Evolutionary conservation across 1,139 yeast genomes (phyloP).

Genomic region (Hanseniaspora uvarum): DNA sequence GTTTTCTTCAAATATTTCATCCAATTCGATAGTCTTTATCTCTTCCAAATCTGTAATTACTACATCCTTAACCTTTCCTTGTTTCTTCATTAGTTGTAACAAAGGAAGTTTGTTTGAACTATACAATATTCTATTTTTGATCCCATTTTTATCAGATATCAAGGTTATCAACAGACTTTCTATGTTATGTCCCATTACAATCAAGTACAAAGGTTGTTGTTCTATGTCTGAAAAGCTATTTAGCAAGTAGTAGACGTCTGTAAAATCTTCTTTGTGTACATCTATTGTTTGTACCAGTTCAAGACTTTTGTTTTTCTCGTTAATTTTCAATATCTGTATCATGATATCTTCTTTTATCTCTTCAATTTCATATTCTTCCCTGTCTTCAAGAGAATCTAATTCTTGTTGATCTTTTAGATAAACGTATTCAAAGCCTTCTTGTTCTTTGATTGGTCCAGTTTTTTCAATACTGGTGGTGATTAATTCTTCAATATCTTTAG

Average conservation of each 20-base stretch:
- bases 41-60: conserved; percentile 57
- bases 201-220: conserved; percentile 51
- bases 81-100: conserved; percentile 61
- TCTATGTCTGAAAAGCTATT: conserved; percentile 31
- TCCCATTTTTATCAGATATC: conserved; percentile 80
- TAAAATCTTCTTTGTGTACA: conserved; percentile 29
- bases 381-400: conserved; percentile 23
- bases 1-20: conserved; percentile 21
- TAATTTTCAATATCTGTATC: conserved; percentile 5
- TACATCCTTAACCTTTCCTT: conserved; percentile 44
- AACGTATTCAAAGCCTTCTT: conserved; percentile 32
- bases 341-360: conserved; percentile 32
- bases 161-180: conserved; percentile 56
- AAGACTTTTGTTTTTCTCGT: conserved; percentile 9
- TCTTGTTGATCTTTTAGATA: background rate
- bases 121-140: conserved; percentile 81
- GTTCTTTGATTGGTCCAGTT: conserved; percentile 32
- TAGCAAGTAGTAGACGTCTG: conserved; percentile 14
- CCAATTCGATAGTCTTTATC: conserved; percentile 43
- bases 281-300: conserved; percentile 15
- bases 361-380: conserved; percentile 30
- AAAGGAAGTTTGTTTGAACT: conserved; percentile 80
- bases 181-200: conserved; percentile 30
- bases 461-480: conserved; percentile 29
- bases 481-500: conserved; percentile 27